Conservation (phyloP, 1,139 yeast genomes). For the Protomyces gravidus region DNA sequence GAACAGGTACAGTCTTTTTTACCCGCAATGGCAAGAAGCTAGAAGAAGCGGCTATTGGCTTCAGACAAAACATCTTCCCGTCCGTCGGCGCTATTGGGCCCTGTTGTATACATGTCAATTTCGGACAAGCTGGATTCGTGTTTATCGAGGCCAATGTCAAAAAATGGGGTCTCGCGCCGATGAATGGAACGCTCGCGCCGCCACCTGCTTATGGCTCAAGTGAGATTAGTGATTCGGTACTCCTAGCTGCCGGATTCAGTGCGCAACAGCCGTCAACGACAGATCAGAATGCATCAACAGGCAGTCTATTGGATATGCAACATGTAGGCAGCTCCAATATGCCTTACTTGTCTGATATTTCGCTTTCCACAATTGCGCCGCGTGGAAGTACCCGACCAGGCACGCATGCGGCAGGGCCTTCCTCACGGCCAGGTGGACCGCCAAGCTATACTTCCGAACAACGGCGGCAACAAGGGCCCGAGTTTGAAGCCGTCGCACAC, state of each 20-base stretch:
- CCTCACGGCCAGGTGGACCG: slow-evolving; percentile 11
- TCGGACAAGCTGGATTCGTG: slow-evolving; percentile 89
- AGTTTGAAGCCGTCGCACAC: no score
- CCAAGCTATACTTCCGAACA: slow-evolving; percentile 3
- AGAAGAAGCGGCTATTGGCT: slow-evolving; percentile 65
- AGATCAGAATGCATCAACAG: neutral
- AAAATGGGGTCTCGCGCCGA: slow-evolving; percentile 86
- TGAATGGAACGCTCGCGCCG: slow-evolving; percentile 65
- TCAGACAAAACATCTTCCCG: slow-evolving; percentile 77
- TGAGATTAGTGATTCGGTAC: slow-evolving; percentile 14
- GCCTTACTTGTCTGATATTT: slow-evolving; percentile 16
- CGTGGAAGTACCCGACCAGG: slow-evolving; percentile 1
- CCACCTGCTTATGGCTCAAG: slow-evolving; percentile 62
- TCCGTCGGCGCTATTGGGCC: slow-evolving; percentile 80
- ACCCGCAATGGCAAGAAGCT: slow-evolving; percentile 87
- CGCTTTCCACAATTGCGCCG: slow-evolving; percentile 13
- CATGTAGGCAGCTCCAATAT: neutral
- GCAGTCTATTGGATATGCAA: neutral
- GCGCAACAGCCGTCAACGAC: neutral
- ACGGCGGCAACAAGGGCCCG: neutral
- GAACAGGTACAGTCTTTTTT: slow-evolving; percentile 76
- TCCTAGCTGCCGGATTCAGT: slow-evolving; percentile 26
- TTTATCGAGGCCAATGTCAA: slow-evolving; percentile 93
- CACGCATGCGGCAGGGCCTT: slow-evolving; percentile 4
- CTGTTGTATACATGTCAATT: slow-evolving; percentile 70